Evolutionary conservation across 1,284 basidiomycete genomes (phyloP), one percentile per base, ranked within the genome.

Genomic region (Macrocystidia cucumis): DNA sequence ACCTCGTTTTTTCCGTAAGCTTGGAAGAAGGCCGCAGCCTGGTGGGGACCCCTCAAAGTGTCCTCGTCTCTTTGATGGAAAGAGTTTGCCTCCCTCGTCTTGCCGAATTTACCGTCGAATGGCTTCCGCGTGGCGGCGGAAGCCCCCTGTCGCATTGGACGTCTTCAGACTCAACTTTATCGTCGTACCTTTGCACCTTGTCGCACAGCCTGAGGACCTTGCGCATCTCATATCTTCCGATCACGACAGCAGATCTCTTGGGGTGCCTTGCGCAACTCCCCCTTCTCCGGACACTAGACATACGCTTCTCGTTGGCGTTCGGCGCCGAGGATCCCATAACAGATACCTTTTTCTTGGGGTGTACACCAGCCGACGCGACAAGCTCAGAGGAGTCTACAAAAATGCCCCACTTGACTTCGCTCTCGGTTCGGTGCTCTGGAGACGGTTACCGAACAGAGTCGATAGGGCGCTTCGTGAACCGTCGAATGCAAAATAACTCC

Each of bases 151-250:
- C 46, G 16, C 37, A 44, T 18, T 59, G 58, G 58, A 39, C 47
- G 12, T 38, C 47, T 22, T 29, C 42, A 8, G 50, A 54, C 22
- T 23, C 45, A 7, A 46, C 37, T 16, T 57, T 65, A 38, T 17
- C 52, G 16, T 35, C 50, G 2, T 57, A 61, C 29, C 48, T 65
- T 11, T 40, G 43, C 19, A 37, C 40, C 14, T 42, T 53, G 14
- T 43, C 50, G 14, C 29, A 35, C 1, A 49, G 55, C 23, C 48
- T 65, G 4, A 42, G 45, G 17, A 42, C 44, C 11, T 51, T 68
- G 28, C 46, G 42, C 20, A 41, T 68, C 4, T 41, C 51, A 6
- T 65, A 65, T 37, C 48, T 66, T 27, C 65, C 64, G 4, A 26
- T 65, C 31, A 45, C 49, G n/a, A 56, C 60, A 35, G 35, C 28